Evolutionary conservation across 2,329 filamentous ascomycete genomes (phyloP).

Genomic region (Pyrenophora graminea): DNA sequence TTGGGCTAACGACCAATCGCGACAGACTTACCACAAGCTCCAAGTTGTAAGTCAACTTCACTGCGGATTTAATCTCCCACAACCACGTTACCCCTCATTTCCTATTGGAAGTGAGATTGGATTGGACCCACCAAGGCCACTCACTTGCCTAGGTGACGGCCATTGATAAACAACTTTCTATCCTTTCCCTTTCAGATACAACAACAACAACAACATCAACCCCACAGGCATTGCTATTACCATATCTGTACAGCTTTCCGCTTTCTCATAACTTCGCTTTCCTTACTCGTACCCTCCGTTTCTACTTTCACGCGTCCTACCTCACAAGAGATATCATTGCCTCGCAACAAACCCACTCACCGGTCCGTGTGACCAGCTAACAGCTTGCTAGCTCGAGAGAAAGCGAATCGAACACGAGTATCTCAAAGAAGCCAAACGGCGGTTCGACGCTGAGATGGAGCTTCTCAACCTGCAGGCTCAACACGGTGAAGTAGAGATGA

Average conservation of each 20-base stretch:
- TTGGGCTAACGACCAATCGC: constrained; percentile 33
- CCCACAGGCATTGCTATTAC: constrained; percentile 17
- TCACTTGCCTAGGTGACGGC: constrained; percentile 9
- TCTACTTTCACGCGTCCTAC: constrained; percentile 17
- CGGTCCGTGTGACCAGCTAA: constrained; percentile 33
- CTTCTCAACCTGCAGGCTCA: constrained; percentile 84
- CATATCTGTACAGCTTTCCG: constrained; percentile 24
- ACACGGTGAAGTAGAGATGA: constrained; percentile 80
- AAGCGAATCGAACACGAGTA: constrained; percentile 92
- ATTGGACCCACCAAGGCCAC: background rate
- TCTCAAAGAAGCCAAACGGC: constrained; percentile 83
- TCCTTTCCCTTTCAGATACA: constrained; percentile 10
- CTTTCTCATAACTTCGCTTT: constrained; percentile 17
- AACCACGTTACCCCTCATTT: constrained; percentile 5
- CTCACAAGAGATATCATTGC: constrained; percentile 20
- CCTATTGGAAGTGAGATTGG: constrained; percentile 17
- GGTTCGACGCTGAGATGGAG: constrained; percentile 91
- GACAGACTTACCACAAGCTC: constrained; percentile 70
- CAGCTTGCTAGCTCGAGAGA: constrained; percentile 74
- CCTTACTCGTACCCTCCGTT: constrained; percentile 15
- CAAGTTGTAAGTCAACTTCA: constrained; percentile 68
- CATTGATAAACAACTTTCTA: constrained; percentile 10
- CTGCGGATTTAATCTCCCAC: constrained; percentile 21
- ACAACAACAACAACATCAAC: constrained; percentile 6
- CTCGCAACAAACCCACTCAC: constrained; percentile 13